Percentiles rank a stretch among this genome's conserved stretches.
phyloP scores from a whole-genome alignment of 139 green algal genomes.

The Chlamydomonas eustigma region DNA sequence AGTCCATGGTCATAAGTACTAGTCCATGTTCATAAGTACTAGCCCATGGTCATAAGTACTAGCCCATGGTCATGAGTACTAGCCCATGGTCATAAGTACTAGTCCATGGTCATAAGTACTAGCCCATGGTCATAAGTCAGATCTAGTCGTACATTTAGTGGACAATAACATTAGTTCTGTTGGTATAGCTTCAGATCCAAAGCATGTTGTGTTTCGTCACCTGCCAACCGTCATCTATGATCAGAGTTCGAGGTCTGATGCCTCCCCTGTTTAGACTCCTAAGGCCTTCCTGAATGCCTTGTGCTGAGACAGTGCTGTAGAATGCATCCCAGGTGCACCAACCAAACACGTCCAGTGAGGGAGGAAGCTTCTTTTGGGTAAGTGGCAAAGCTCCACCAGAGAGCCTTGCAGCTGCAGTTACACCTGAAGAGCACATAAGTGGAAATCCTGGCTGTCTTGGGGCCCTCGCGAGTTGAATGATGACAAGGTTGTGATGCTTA shows the following conservation, averaged over 20 bases:
- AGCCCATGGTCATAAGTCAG: too few species aligned
- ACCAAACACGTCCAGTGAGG: slow-evolving; percentile 86
- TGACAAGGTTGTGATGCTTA: not conserved
- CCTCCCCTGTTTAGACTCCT: slow-evolving; percentile 48
- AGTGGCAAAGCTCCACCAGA: slow-evolving; percentile 61
- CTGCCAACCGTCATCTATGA: slow-evolving; percentile 84
- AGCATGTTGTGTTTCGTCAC: too few species aligned
- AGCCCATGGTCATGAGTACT: too few species aligned
- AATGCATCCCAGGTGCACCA: slow-evolving; percentile 98
- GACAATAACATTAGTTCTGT: too few species aligned
- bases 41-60: too few species aligned
- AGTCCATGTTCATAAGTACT: too few species aligned
- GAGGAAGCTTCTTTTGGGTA: slow-evolving; percentile 50
- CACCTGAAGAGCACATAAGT: slow-evolving; percentile 20
- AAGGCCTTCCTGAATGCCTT: slow-evolving; percentile 66
- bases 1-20: too few species aligned
- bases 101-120: too few species aligned
- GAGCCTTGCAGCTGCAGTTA: slow-evolving; percentile 55
- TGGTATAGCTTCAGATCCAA: too few species aligned
- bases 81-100: too few species aligned
- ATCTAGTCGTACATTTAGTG: too few species aligned
- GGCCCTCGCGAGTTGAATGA: not conserved
- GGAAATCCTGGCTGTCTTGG: not conserved
- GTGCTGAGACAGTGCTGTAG: slow-evolving; percentile 83
- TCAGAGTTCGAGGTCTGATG: slow-evolving; percentile 62